A percentile compares a stretch with the other conserved stretches of the same genome.
phyloP scores from a whole-genome alignment of 148 eudicot genomes.

The Chenopodium album region DNA sequence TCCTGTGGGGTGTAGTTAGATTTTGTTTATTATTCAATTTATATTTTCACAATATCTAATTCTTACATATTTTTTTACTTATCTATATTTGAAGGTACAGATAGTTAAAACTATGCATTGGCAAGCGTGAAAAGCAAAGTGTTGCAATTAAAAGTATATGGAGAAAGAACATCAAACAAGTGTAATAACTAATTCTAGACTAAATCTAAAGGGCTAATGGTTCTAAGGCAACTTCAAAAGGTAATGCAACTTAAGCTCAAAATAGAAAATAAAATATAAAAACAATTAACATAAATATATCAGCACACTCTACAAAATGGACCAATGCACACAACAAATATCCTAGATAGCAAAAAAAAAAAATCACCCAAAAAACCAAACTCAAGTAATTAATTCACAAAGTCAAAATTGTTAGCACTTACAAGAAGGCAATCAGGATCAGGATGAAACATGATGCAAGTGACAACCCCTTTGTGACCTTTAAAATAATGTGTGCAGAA shows the following conservation, averaged over 20 bases:
- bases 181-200: neutral
- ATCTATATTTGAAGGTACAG: too few relatives aligned
- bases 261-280: neutral
- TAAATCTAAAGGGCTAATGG: neutral
- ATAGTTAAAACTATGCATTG: too few relatives aligned
- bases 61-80: too few relatives aligned
- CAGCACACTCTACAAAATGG: neutral
- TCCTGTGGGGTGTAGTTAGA: too few relatives aligned
- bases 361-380: neutral
- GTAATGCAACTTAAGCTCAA: neutral
- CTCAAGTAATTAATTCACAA: neutral
- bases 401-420: constrained; percentile 28
- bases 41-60: too few relatives aligned
- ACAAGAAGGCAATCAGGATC: constrained; percentile 73
- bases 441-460: constrained; percentile 79
- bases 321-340: neutral
- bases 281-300: neutral
- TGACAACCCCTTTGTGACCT: constrained; percentile 85
- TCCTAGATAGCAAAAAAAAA: neutral
- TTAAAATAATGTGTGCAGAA: constrained; percentile 91
- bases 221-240: neutral
- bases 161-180: neutral
- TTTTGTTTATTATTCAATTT: too few relatives aligned
- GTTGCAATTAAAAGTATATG: neutral
- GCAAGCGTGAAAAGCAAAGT: too few relatives aligned